phyloP scores from a whole-genome alignment of 192 early-diverging fungal species.

The Jimgerdemannia lactiflua region DNA sequence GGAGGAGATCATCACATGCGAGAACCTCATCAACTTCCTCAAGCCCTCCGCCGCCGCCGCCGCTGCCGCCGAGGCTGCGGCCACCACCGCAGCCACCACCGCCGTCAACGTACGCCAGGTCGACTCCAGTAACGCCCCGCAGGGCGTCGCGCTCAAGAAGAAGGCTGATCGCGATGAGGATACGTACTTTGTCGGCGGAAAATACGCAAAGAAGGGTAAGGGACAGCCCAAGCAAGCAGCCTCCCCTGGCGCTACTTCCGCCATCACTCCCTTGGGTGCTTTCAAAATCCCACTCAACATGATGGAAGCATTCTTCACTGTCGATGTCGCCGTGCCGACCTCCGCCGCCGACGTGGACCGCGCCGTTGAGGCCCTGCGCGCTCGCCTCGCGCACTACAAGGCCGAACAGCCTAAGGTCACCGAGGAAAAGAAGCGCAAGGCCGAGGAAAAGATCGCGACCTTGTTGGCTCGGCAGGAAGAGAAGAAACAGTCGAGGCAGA shows the following conservation, averaged over 20 bases:
- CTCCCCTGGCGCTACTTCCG: conserved; percentile 12
- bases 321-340: conserved; percentile 82
- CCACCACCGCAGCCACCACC: conserved; percentile 33
- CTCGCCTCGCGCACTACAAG: conserved; percentile 68
- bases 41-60: conserved; percentile 24
- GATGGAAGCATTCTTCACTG: conserved; percentile 71
- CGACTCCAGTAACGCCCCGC: conserved; percentile 63
- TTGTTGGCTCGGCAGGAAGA: conserved; percentile 55
- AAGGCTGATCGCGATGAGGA: conserved; percentile 76
- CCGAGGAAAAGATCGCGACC: conserved; percentile 80
- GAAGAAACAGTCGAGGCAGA: conserved; percentile 10
- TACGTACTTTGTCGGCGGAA: conserved; percentile 67
- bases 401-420: conserved; percentile 77
- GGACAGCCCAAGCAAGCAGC: conserved; percentile 47
- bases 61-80: conserved; percentile 14
- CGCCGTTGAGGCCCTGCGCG: conserved; percentile 70
- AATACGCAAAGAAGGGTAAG: conserved; percentile 60
- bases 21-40: conserved; percentile 76
- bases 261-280: conserved; percentile 30
- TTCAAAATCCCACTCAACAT: conserved; percentile 75
- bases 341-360: conserved; percentile 61
- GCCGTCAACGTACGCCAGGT: conserved; percentile 49
- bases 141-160: conserved; percentile 75
- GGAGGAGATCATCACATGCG: conserved; percentile 83
- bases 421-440: conserved; percentile 84